Evolutionary conservation across 2,329 filamentous ascomycete species (phyloP).

Genomic region (Fonsecaea pedrosoi): DNA sequence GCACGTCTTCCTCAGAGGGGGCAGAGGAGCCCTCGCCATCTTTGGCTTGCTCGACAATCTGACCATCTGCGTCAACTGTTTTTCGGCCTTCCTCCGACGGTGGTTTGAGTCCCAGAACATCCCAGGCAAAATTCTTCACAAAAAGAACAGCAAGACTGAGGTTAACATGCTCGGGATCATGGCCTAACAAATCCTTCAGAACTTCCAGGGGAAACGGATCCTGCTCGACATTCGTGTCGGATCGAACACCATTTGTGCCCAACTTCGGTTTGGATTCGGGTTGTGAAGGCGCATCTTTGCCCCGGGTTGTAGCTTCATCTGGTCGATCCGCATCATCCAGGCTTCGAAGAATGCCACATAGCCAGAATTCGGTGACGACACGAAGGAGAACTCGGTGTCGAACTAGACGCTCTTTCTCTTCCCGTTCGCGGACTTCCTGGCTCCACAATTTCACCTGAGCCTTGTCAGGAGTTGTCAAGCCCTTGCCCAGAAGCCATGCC

Average conservation of each 20-base stretch:
- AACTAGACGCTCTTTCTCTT: conserved; percentile 90
- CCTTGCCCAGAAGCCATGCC: conserved; percentile 89
- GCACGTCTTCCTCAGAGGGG: conserved; percentile 65
- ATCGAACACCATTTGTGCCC: conserved; percentile 61
- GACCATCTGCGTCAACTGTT: conserved; percentile 80
- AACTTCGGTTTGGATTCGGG: conserved; percentile 63
- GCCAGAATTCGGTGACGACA: conserved; percentile 94
- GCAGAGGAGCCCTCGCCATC: conserved; percentile 55
- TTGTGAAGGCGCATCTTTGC: conserved; percentile 58
- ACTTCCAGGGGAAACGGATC: conserved; percentile 97
- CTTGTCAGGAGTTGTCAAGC: conserved; percentile 89
- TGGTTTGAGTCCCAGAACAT: conserved; percentile 81
- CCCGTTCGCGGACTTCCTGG: conserved; percentile 84
- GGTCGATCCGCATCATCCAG: conserved; percentile 72
- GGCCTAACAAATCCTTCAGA: conserved; percentile 92
- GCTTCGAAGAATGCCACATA: conserved; percentile 85
- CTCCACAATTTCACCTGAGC: conserved; percentile 77
- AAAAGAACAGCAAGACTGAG: conserved; percentile 91
- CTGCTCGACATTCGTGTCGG: conserved; percentile 69
- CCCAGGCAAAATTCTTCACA: conserved; percentile 95
- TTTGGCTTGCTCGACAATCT: conserved; percentile 59
- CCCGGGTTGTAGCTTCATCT: conserved; percentile 64
- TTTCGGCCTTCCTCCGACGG: conserved; percentile 79
- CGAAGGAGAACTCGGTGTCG: conserved; percentile 85
- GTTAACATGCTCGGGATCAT: conserved; percentile 91